Evolutionary conservation across 192 early-diverging fungal species (phyloP).

Genomic region (Backusella tuberculispora): DNA sequence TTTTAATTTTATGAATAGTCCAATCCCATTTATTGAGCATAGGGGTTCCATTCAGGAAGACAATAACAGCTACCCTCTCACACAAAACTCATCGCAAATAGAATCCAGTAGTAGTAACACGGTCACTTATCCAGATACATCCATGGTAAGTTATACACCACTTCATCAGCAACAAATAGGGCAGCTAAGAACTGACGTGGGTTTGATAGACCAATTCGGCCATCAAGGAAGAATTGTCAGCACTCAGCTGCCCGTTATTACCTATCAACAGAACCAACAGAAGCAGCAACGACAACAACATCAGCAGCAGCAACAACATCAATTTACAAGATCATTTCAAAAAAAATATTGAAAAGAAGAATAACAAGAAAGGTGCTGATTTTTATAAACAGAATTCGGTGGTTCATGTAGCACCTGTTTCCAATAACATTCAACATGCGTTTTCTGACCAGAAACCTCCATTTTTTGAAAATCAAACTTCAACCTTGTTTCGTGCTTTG

Average conservation of each 20-base stretch:
- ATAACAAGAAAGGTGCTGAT: neutral
- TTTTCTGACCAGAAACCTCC: neutral
- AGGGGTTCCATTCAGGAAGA: neutral
- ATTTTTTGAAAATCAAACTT: neutral
- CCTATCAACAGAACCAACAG: neutral
- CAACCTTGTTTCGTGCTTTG: slow-evolving; percentile 12
- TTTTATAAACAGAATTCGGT: neutral
- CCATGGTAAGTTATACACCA: slow-evolving; percentile 5
- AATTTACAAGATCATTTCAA: neutral
- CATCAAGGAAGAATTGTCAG: slow-evolving; percentile 14
- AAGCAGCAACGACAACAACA: neutral
- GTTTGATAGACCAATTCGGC: slow-evolving; percentile 14
- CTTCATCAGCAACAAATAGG: neutral
- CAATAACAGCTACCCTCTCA: neutral
- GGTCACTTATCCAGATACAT: neutral
- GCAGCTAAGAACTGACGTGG: slow-evolving; percentile 16
- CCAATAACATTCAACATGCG: neutral
- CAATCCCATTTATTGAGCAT: neutral
- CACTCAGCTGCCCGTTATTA: neutral
- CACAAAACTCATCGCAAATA: neutral
- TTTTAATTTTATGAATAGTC: neutral
- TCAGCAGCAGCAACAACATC: neutral
- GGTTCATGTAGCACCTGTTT: neutral
- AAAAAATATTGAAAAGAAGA: neutral
- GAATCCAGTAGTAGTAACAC: neutral